A percentile compares a stretch with the other conserved stretches of the same genome.
Evolutionary conservation across 352 stramenopile genomes (phyloP).

Genomic region (Phytophthora pistaciae): DNA sequence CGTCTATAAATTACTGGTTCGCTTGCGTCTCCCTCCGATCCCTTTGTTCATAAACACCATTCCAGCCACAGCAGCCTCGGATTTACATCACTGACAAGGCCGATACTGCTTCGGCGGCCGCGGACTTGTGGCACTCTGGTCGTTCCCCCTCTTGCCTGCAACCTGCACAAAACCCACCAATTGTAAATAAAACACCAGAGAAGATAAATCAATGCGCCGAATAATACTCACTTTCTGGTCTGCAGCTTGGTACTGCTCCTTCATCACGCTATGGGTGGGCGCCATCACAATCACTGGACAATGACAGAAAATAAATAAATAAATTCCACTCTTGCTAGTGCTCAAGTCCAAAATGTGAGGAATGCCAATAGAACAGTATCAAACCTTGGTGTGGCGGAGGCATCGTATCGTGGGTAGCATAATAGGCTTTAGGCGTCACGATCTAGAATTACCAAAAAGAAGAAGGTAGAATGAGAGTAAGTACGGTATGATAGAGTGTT

Average conservation of each 20-base stretch:
- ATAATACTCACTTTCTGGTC: constrained; percentile 61
- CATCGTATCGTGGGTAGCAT: constrained; percentile 78
- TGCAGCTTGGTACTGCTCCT: constrained; percentile 55
- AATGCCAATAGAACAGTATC: neutral
- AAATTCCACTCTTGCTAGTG: constrained; percentile 4
- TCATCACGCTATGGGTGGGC: constrained; percentile 51
- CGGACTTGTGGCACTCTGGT: constrained; percentile 27
- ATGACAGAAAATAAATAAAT: constrained; percentile 1
- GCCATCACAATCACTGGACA: constrained; percentile 64
- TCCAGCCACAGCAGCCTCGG: constrained; percentile 11
- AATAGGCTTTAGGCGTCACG: constrained; percentile 56
- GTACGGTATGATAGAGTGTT: no score
- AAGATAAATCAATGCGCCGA: neutral
- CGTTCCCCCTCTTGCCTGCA: constrained; percentile 46
- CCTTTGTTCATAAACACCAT: constrained; percentile 5
- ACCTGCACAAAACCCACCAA: constrained; percentile 27
- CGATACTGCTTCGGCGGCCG: constrained; percentile 44
- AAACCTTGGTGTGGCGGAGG: constrained; percentile 67
- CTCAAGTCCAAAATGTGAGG: neutral
- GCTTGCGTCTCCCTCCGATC: constrained; percentile 23
- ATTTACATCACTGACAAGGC: constrained; percentile 14
- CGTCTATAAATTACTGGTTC: constrained; percentile 44
- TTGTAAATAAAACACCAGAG: neutral
- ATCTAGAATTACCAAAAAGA: constrained; percentile 47
- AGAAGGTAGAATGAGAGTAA: neutral